Conservation (phyloP, 805 yeast species). For the Zygotorulaspora florentina region DNA sequence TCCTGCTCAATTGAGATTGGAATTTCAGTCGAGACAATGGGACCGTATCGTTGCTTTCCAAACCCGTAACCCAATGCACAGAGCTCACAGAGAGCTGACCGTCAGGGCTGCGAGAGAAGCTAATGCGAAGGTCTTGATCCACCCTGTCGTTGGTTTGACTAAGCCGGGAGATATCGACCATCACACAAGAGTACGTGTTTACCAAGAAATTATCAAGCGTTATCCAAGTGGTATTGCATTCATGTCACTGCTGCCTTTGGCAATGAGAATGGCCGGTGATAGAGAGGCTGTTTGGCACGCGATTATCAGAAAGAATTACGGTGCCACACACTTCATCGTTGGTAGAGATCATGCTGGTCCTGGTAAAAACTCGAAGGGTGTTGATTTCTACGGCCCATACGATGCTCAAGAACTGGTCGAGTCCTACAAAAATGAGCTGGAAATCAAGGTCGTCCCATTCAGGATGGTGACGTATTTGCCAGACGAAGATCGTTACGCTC, state of each 20-base stretch:
- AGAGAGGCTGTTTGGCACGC: constrained; percentile 99
- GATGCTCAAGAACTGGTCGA: constrained; percentile 92
- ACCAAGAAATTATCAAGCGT: constrained; percentile 85
- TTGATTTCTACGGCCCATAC: constrained; percentile 93
- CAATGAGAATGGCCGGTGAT: constrained; percentile 99
- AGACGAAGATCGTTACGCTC: constrained; percentile 91
- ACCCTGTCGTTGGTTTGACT: constrained; percentile 95
- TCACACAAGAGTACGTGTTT: constrained; percentile 94
- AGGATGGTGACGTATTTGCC: constrained; percentile 96
- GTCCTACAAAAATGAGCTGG: constrained; percentile 68
- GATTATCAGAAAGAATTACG: constrained; percentile 90
- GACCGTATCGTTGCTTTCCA: constrained; percentile 91
- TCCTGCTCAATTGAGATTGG: constrained; percentile 84
- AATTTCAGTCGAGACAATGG: constrained; percentile 81
- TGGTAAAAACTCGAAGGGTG: constrained; percentile 82
- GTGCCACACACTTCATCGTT: constrained; percentile 94
- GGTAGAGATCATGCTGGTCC: constrained; percentile 99
- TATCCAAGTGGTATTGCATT: constrained; percentile 94
- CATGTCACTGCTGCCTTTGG: constrained; percentile 81
- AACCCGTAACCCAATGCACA: constrained; percentile 97
- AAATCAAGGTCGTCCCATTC: constrained; percentile 89
- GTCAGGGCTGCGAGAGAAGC: constrained; percentile 95
- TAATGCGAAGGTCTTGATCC: constrained; percentile 82
- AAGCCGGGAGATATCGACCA: constrained; percentile 98
- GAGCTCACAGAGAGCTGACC: constrained; percentile 95